Base-by-base conservation (phyloP, 495 filamentous ascomycete genomes). In the Penicillium ucsense region DNA sequence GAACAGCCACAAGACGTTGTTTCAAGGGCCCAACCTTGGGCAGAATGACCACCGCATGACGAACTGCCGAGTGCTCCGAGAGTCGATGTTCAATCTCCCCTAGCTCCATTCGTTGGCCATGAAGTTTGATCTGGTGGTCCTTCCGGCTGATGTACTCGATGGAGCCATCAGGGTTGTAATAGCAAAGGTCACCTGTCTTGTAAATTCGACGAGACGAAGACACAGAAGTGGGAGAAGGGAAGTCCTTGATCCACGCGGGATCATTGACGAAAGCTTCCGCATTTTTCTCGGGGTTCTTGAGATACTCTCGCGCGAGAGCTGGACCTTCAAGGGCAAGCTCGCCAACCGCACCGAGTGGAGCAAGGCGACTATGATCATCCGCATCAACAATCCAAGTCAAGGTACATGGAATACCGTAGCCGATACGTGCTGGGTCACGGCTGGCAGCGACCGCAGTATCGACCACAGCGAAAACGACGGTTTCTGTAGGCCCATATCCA, bases 31-130 rank as follows among this genome's bases (percentile, higher is more conserved):
- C 68, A 4, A 45, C 60, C 57, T 68, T 71, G 29, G 74, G 68
- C 11, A 74, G 56, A 12, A 72, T 63, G 1, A 77, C 74, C 45
- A 77, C 55, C 3, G 65, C 71, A 48, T 75, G 73, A n/a, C 68
- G 64, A 11, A 73, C 51, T 6, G 44, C 58, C 6, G 48, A 7
- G 44, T 66, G 55, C 12, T 61, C 60, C 36, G 59, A 51, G 4
- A 74, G 53, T 31, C 70, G 62, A 59, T 66, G 62, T 31, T 74
- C 70, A 27, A 72, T 72, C 39, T 74, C 70, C 11, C 73, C 76
- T 5, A 85, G 64, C 52, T 86, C 83, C 57, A 86, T 78, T 9
- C 83, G 70, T 49, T 84, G 82, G 4, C 83, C 83, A n/a, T 77
- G 72, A 0, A 86, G 58, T 54, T 86, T 86, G 28, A 83, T 78